A percentile compares a stretch with the other conserved stretches of the same genome.
These are phyloP conservation scores for Dictyostelium citrinum DNA, from an alignment of 78 protist species.

Conservation along the genomic window DNA sequence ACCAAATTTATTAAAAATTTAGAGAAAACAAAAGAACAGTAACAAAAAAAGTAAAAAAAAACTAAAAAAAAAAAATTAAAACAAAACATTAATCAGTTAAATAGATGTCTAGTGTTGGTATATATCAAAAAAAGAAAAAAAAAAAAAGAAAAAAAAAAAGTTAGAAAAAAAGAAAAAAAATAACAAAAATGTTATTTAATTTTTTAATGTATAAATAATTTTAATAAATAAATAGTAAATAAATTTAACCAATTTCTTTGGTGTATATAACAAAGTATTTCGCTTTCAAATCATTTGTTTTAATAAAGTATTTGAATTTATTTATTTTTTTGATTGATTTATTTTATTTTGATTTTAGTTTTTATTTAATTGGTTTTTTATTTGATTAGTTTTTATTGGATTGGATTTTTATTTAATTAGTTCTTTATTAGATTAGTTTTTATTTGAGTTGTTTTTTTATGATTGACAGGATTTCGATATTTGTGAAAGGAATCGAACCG, in stretches of 20 bases:
- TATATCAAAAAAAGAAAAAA: too few relatives aligned
- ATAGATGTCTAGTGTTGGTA: neutral
- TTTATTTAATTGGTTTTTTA: too few relatives aligned
- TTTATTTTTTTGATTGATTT: too few relatives aligned
- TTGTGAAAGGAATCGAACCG: too few relatives aligned
- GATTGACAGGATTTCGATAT: too few relatives aligned
- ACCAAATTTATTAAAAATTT: slow-evolving; percentile 57
- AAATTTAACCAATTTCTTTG: neutral
- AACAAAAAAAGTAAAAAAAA: neutral
- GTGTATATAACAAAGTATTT: neutral
- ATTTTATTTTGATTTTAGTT: too few relatives aligned
- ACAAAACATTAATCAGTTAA: neutral
- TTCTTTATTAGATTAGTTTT: too few relatives aligned
- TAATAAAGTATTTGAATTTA: too few relatives aligned
- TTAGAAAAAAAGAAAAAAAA: neutral
- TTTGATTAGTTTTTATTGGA: too few relatives aligned
- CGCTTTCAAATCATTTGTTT: too few relatives aligned
- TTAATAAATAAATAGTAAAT: neutral
- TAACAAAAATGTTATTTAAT: neutral
- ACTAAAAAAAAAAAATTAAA: neutral
- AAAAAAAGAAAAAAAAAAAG: neutral
- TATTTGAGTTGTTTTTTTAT: too few relatives aligned
- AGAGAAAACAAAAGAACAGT: neutral
- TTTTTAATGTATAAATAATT: neutral
- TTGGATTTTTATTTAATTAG: too few relatives aligned